Percentiles rank a stretch among this genome's conserved stretches.
Conservation (phyloP, 495 filamentous ascomycete genomes). For the Tuber melanosporum region DNA sequence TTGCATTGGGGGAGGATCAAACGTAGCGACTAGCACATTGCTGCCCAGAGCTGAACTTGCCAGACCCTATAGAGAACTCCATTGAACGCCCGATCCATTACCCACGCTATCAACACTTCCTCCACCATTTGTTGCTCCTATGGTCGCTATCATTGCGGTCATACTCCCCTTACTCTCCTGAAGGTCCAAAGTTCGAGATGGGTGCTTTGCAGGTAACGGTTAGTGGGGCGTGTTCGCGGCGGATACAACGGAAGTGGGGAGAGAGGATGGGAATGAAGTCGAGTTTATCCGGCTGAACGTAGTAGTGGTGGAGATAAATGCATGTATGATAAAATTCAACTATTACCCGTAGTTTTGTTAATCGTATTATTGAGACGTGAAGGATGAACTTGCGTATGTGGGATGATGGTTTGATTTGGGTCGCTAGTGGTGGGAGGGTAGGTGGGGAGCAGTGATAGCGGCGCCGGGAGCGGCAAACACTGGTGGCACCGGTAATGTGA, state of each 20-base stretch:
- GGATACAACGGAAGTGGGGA: not conserved
- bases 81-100: slow-evolving; percentile 27
- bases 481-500: not conserved
- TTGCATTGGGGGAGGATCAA: slow-evolving; percentile 13
- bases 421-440: not conserved
- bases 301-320: slow-evolving; percentile 3
- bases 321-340: not conserved
- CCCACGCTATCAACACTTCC: slow-evolving; percentile 9
- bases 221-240: not conserved
- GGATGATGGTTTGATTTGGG: not conserved
- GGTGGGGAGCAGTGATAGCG: not conserved
- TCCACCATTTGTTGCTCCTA: not conserved
- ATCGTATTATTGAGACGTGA: not conserved
- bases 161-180: not conserved
- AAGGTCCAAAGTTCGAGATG: not conserved
- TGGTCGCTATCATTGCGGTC: not conserved
- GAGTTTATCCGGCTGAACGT: slow-evolving; percentile 4
- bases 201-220: slow-evolving; percentile 10
- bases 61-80: slow-evolving; percentile 40
- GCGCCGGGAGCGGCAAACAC: not conserved
- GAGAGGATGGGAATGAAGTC: not conserved
- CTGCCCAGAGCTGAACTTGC: slow-evolving; percentile 42
- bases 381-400: not conserved
- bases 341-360: not conserved
- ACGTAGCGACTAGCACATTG: slow-evolving; percentile 12